These are phyloP conservation scores for Cyclotella atomus DNA, from an alignment of 108 stramenopile genomes.

Conservation along the genomic window DNA sequence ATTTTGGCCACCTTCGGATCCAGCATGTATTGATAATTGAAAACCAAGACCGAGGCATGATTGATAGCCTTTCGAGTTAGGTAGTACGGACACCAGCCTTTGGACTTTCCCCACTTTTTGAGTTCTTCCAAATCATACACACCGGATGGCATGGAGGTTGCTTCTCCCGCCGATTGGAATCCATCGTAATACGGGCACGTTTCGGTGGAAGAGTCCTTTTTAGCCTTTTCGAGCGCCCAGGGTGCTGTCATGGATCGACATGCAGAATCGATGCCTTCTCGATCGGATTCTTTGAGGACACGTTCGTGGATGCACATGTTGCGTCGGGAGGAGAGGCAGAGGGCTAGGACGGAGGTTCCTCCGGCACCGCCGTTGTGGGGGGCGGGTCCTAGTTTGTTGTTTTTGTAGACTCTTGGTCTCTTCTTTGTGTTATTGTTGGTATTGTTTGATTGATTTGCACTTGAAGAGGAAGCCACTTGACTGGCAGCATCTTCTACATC, in stretches of 20 bases:
- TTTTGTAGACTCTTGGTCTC: constrained; percentile 15
- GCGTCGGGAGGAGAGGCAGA: constrained; percentile 95
- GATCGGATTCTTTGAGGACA: constrained; percentile 94
- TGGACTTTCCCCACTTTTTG: constrained; percentile 87
- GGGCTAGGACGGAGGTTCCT: constrained; percentile 83
- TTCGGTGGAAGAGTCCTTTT: constrained; percentile 24
- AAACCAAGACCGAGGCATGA: constrained; percentile 97
- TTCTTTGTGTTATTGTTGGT: constrained; percentile 12
- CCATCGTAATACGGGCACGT: constrained; percentile 95
- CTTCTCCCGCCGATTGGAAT: constrained; percentile 88
- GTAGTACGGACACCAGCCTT: constrained; percentile 99
- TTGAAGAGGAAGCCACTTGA: too few relatives aligned
- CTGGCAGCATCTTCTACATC: constrained; percentile 44
- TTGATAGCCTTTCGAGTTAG: constrained; percentile 96
- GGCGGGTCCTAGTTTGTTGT: constrained; percentile 66
- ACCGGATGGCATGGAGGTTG: constrained; percentile 90
- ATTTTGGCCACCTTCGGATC: constrained; percentile 93
- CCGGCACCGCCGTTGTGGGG: constrained; percentile 72
- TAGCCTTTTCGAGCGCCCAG: constrained; percentile 91
- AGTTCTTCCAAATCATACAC: constrained; percentile 96
- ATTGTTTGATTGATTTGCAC: too few relatives aligned
- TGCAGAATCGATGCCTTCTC: constrained; percentile 97
- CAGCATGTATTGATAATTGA: constrained; percentile 99
- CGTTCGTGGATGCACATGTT: constrained; percentile 99
- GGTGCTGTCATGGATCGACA: constrained; percentile 97